Evolutionary conservation across 2,329 filamentous ascomycete genomes (phyloP), one percentile per base, ranked within the genome.

Genomic region (Paecilomyces sp.): DNA sequence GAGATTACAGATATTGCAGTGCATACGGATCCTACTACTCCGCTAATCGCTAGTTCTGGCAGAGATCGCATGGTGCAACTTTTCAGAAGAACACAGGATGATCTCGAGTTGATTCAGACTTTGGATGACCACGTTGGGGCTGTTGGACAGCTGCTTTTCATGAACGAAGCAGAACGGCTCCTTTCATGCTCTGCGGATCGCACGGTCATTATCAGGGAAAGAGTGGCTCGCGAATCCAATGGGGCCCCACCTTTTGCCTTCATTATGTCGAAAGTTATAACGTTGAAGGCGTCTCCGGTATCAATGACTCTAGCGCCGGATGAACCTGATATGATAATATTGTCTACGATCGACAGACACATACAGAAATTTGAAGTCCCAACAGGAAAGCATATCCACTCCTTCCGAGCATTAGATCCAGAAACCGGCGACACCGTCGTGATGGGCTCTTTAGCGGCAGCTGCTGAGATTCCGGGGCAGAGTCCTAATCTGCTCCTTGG

Each of bases 1-100:
- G 91, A 97, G 68, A 89, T 96, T 63, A 91, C 91, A 47, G 89
- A 89, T 66, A 88, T 97, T 65, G 85, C 88, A 22, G 80, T 95
- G 3, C 86, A 86, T 67, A 85, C 90, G 65, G 81, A 81, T 53
- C 80, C 83, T 0, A 79, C 82, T 1, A 81, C 78, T 54, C 83
- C 85, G 36, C 79, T 96, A 54, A 81, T 97, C 66, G 93, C 90
- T 18, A 92, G 88, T 11, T 92, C 89, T 70, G 90, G 91, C 36
- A 84, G 94, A 64, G 94, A 99, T 74, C 88, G 94, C 56, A 96
- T 89, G n/a, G 85, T 93, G 0, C 94, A 99, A 72, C 78, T 99
- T n/a, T 97, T 97, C 71, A 81, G 85, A 61, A 80, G 81, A 25
- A 76, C 77, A 1, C 79, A 75, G 12, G 82, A 85, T 2, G 76